Base-by-base conservation (phyloP, 768 basidiomycete genomes). In the Leccinellum rugosiceps region DNA sequence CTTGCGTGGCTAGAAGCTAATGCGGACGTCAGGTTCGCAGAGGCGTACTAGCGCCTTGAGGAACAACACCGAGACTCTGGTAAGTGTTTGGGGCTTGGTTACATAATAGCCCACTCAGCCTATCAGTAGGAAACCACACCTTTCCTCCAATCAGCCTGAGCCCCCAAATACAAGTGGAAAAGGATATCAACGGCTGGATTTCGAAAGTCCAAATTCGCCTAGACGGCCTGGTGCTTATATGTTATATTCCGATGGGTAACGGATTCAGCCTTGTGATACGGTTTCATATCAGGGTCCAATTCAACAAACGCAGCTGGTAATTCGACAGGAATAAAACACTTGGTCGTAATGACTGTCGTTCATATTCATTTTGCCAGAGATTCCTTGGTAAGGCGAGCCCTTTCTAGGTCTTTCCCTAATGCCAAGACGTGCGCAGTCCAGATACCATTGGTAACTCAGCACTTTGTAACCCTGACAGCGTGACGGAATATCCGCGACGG, bases 21-120 rank as follows among this genome's bases (percentile, higher is more conserved):
- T 65, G 94, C 93, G 21, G 95, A 98, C 68, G 87, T 98, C 17
- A 83, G 90, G 62, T 97, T 87, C 72, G 90, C 88, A 1, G 93
- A 87, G 4, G 65, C 81, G 17, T 65, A 53, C 21, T 14, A 46
- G 15, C 5, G 19, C 17, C 13, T 31, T 10, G 7, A 3, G 7
- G 26, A 28, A 7, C 28, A 28, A 28, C 1, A 7, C 1, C n/a
- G 13, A 41, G 41, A 41, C 17, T 38, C 9, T 38, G 14, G 17
- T 38, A 38, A 41, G 41, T 6, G 32, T 4, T 41, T 41, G 41
- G 41, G 15, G 25, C 4, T 25, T 41, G n/a, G n/a, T 19, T 19
- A 43, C 19, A 0, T 19, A 43, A 19, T 11, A 5, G n/a, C 38
- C n/a, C 17, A 35, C 34, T 17, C 13, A 17, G 14, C 32, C 32